Evolutionary conservation across 2,329 filamentous ascomycete species (phyloP).

Genomic region (Pseudogymnoascus sp.): DNA sequence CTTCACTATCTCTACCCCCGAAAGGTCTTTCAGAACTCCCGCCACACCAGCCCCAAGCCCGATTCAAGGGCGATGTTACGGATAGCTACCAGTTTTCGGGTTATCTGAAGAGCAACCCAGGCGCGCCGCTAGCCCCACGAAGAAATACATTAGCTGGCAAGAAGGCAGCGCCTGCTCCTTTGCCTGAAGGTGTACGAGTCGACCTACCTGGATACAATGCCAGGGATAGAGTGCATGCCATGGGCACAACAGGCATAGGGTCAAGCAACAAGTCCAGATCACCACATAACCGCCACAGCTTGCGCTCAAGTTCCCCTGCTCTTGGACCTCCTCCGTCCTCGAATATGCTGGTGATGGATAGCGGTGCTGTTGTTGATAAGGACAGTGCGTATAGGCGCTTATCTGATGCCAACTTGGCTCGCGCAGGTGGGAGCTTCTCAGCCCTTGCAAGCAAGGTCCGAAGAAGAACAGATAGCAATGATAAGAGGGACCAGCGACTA

Average conservation of each 20-base stretch:
- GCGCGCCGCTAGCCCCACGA: slow-evolving; percentile 38
- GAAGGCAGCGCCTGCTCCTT: slow-evolving; percentile 32
- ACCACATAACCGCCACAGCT: slow-evolving; percentile 24
- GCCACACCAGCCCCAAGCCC: slow-evolving; percentile 40
- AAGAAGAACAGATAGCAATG: slow-evolving; percentile 19
- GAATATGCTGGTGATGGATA: slow-evolving; percentile 46
- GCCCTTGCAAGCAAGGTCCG: slow-evolving; percentile 27
- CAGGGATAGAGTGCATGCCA: slow-evolving; percentile 22
- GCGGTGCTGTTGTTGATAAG: slow-evolving; percentile 58
- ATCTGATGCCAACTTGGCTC: slow-evolving; percentile 62
- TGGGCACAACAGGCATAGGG: slow-evolving; percentile 15
- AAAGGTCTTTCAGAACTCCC: slow-evolving; percentile 50
- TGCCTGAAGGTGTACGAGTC: slow-evolving; percentile 36
- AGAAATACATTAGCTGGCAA: slow-evolving; percentile 42
- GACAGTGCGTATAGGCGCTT: slow-evolving; percentile 62
- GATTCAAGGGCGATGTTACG: slow-evolving; percentile 38
- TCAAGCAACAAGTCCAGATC: slow-evolving; percentile 23
- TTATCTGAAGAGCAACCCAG: slow-evolving; percentile 45
- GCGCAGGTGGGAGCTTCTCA: slow-evolving; percentile 56
- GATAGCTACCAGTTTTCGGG: slow-evolving; percentile 55
- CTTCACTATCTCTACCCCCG: background rate
- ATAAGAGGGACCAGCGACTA: slow-evolving; percentile 16
- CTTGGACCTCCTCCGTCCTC: slow-evolving; percentile 4
- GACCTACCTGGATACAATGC: slow-evolving; percentile 40
- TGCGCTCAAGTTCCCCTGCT: slow-evolving; percentile 25